Evolutionary conservation across 768 basidiomycete genomes (phyloP), one percentile per base, ranked within the genome.

Genomic region (Xerocomus spinulosus): DNA sequence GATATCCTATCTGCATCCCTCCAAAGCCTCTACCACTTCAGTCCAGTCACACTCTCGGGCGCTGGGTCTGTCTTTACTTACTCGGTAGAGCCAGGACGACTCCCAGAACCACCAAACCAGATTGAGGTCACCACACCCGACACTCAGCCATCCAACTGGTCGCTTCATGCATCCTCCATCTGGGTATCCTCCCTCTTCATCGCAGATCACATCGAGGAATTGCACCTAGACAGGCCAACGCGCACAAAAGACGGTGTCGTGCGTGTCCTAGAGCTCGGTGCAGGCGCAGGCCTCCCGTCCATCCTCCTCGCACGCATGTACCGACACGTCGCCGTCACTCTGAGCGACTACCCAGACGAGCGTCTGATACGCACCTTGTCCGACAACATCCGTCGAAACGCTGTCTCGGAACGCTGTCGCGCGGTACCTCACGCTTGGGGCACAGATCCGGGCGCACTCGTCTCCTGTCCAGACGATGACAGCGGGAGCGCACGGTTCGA

Each of bases 331-430:
- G 50, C 42, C 30, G 77, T 88, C 42, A 75, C 75, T 4, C 72
- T 72, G 38, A 85, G 77, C 56, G 88, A 90, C 65, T 90, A 87
- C 61, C 86, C 86, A 3, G 86, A 90, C 62, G 72, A 75, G 28
- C 52, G 63, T 21, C 71, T 90, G 33, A 80, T 88, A 23, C 65
- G 61, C 25, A 77, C 82, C 3, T 64, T 91, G 33, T 61, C 73
- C 20, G 69, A 74, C 32, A 91, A 89, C 56, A 68, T 86, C 41
- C 54, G 51, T 24, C 67, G 62, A 3, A 89, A 89, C 36, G 52
- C 55, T 2, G 78, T 76, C 28, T 62, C 68, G 12, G 57, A 57
- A 10, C 73, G 73, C 10, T 85, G 82, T 59, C 69, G 65, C 24
- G 80, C 70, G 21, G 66, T 79, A 13, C 73, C 86, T 1, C 79